These are phyloP conservation scores for Platanthera zijinensis DNA, from an alignment of 106 monocot species.

Conservation along the genomic window DNA sequence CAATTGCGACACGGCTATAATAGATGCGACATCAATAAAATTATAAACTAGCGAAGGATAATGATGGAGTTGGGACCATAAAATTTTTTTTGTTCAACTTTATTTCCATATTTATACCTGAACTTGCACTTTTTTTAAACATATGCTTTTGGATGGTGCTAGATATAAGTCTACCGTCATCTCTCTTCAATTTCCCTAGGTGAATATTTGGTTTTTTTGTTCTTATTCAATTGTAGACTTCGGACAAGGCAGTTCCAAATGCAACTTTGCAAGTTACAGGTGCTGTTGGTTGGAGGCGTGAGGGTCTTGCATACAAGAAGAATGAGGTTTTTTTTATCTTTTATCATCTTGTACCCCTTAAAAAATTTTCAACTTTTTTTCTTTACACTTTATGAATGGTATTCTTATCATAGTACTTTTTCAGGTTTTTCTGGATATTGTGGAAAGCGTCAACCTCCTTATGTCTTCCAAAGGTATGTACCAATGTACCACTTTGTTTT, in stretches of 20 bases:
- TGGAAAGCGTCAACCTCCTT: slow-evolving; percentile 99
- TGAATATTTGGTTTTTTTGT: slow-evolving; percentile 9
- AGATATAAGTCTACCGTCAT: background rate
- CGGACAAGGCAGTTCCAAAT: slow-evolving; percentile 89
- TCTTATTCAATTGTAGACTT: slow-evolving; percentile 36
- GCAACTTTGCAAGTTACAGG: slow-evolving; percentile 99
- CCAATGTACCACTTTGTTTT: slow-evolving; percentile 2
- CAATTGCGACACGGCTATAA: no score
- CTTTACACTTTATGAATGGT: background rate
- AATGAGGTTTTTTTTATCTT: slow-evolving; percentile 63
- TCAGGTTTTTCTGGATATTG: slow-evolving; percentile 99
- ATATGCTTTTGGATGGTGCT: background rate
- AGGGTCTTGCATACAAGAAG: slow-evolving; percentile 94
- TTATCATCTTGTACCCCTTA: background rate
- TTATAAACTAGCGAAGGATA: no score
- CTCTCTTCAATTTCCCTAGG: background rate
- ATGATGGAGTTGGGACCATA: no score
- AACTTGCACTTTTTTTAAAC: background rate
- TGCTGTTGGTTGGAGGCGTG: slow-evolving; percentile 99
- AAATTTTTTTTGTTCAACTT: background rate
- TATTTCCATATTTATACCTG: slow-evolving; percentile 3
- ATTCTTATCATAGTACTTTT: background rate
- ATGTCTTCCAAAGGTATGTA: slow-evolving; percentile 95
- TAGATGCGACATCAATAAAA: no score
- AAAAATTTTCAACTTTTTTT: background rate